Evolutionary conservation across 306 rosid genomes (phyloP).

Genomic region (Cyclanthera cordifolia): DNA sequence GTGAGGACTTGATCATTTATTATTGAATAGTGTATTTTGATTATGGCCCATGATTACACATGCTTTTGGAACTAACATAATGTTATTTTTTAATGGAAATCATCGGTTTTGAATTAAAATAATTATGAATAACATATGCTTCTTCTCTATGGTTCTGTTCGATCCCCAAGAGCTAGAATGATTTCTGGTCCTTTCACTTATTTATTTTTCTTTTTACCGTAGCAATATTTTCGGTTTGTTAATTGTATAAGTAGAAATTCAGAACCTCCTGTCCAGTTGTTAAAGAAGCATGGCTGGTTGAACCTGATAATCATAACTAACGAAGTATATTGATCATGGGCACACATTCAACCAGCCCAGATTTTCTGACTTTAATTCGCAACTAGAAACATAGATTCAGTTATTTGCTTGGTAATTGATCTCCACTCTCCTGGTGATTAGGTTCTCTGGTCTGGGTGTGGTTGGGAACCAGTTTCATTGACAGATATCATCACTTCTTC

Average conservation of each 20-base stretch:
- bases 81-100: not conserved
- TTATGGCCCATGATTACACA: not conserved
- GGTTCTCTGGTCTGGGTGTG: conserved; percentile 78
- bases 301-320: not conserved
- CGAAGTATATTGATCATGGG: not conserved
- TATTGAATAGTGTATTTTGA: not conserved
- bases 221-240: not conserved
- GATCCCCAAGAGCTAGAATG: not conserved
- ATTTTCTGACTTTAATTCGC: not conserved
- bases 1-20: not conserved
- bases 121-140: not conserved
- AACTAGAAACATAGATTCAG: not conserved
- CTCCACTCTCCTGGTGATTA: conserved; percentile 22
- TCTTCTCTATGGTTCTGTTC: not conserved
- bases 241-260: not conserved
- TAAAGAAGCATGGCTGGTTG: not conserved
- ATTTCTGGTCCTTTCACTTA: not conserved
- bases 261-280: not conserved
- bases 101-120: not conserved
- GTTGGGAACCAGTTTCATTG: conserved; percentile 68
- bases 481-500: conserved; percentile 69
- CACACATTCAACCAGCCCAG: not conserved
- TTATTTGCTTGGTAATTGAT: not conserved
- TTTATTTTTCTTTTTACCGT: not conserved
- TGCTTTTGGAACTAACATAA: not conserved